Percentiles rank a stretch among this genome's conserved stretches.
phyloP scores from a whole-genome alignment of 306 rosid species.

The Vigna hirtella region DNA sequence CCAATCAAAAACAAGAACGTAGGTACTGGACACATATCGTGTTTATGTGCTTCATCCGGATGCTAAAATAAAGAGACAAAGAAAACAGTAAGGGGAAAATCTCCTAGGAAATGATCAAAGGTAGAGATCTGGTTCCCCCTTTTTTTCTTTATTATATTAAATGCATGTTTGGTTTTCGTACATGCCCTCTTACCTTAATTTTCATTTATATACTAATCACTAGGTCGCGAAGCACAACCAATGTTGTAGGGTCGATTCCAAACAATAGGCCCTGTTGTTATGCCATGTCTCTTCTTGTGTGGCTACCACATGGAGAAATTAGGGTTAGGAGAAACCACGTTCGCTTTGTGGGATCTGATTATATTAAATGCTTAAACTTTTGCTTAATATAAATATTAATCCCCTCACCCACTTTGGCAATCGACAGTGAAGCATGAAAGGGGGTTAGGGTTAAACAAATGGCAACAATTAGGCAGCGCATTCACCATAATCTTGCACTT shows the following conservation, averaged over 20 bases:
- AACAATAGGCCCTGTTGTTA: conserved; percentile 57
- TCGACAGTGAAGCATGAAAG: conserved; percentile 44
- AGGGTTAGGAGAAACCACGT: conserved; percentile 35
- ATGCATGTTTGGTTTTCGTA: conserved; percentile 51
- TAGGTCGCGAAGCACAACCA: conserved; percentile 59
- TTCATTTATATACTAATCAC: conserved; percentile 43
- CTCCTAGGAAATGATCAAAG: conserved; percentile 57
- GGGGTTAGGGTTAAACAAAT: conserved; percentile 47
- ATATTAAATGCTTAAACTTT: conserved; percentile 8
- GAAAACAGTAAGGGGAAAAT: conserved; percentile 81
- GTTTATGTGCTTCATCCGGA: conserved; percentile 53
- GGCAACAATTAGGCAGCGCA: conserved; percentile 60
- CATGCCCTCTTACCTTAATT: conserved; percentile 43
- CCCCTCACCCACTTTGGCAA: conserved; percentile 2
- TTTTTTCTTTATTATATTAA: neutral
- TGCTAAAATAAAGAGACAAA: conserved; percentile 50
- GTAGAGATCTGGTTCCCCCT: conserved; percentile 72
- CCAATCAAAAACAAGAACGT: conserved; percentile 57
- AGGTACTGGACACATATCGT: conserved; percentile 67
- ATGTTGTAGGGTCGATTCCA: conserved; percentile 66
- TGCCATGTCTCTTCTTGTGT: conserved; percentile 55
- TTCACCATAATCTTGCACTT: conserved; percentile 53
- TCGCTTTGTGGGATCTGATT: conserved; percentile 34
- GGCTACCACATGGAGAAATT: conserved; percentile 57
- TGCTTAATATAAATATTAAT: conserved; percentile 6